Evolutionary conservation across 139 green algal genomes (phyloP).

Genomic region (Haematococcus lacustris): DNA sequence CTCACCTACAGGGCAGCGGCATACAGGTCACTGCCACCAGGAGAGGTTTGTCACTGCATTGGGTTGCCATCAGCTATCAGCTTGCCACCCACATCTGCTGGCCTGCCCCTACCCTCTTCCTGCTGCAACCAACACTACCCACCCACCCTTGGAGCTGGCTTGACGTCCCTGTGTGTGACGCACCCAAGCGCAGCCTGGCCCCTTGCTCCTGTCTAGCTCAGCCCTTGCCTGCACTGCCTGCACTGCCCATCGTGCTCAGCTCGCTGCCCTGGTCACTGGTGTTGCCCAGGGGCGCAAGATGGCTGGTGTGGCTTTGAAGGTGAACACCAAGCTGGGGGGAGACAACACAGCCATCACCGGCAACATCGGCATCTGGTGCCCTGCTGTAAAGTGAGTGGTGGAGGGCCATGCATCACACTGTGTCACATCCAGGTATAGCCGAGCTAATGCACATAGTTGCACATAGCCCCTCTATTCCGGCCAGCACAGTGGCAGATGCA

Average conservation of each 20-base stretch:
- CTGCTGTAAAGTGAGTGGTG: too few relatives aligned
- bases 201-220: too few relatives aligned
- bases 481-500: too few relatives aligned
- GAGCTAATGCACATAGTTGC: too few relatives aligned
- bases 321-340: background rate
- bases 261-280: background rate
- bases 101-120: background rate
- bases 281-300: background rate
- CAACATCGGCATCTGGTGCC: background rate
- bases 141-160: background rate
- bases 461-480: too few relatives aligned
- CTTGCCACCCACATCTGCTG: too few relatives aligned
- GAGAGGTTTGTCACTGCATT: background rate
- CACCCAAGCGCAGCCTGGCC: too few relatives aligned
- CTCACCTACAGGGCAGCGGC: background rate
- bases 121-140: background rate
- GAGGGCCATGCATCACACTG: too few relatives aligned
- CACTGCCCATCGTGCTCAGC: background rate
- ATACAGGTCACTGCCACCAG: background rate
- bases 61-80: background rate
- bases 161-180: background rate
- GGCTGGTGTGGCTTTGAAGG: background rate
- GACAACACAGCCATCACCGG: background rate
- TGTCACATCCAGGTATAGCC: too few relatives aligned
- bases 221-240: too few relatives aligned